These are phyloP conservation scores for Colletotrichum ledebouriae DNA, from an alignment of 2,329 filamentous ascomycete genomes.

Conservation along the genomic window DNA sequence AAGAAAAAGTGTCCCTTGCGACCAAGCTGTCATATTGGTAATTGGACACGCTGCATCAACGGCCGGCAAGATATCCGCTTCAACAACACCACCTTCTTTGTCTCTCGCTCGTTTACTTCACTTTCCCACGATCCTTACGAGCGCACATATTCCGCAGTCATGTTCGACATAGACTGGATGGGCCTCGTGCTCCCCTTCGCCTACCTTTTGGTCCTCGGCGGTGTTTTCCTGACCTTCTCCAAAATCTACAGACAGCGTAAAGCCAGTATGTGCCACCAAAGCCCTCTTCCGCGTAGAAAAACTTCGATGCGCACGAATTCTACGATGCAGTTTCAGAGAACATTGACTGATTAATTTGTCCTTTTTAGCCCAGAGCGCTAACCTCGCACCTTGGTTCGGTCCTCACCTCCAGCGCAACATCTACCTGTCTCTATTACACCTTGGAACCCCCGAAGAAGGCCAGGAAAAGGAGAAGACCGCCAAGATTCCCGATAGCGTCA, in stretches of 20 bases:
- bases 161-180: constrained; percentile 77
- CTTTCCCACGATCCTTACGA: constrained; percentile 38
- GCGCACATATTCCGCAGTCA: constrained; percentile 49
- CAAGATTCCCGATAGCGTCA: constrained; percentile 82
- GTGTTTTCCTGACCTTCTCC: constrained; percentile 92
- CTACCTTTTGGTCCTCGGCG: constrained; percentile 89
- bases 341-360: constrained; percentile 28
- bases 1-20: constrained; percentile 40
- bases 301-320: not conserved
- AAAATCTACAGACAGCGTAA: constrained; percentile 94
- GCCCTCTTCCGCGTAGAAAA: not conserved
- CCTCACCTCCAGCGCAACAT: constrained; percentile 92
- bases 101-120: constrained; percentile 34
- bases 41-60: constrained; percentile 43
- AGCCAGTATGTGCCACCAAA: constrained; percentile 69
- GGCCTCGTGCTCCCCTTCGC: constrained; percentile 88
- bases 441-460: constrained; percentile 71
- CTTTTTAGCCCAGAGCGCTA: constrained; percentile 77
- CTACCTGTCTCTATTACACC: constrained; percentile 91
- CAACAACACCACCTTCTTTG: constrained; percentile 36
- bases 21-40: constrained; percentile 42
- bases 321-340: not conserved
- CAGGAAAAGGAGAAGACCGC: constrained; percentile 79
- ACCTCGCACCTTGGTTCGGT: constrained; percentile 94
- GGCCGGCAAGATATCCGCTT: constrained; percentile 20